These are phyloP conservation scores for Vachellia pachyceras DNA, from an alignment of 306 rosid species.

Conservation along the genomic window DNA sequence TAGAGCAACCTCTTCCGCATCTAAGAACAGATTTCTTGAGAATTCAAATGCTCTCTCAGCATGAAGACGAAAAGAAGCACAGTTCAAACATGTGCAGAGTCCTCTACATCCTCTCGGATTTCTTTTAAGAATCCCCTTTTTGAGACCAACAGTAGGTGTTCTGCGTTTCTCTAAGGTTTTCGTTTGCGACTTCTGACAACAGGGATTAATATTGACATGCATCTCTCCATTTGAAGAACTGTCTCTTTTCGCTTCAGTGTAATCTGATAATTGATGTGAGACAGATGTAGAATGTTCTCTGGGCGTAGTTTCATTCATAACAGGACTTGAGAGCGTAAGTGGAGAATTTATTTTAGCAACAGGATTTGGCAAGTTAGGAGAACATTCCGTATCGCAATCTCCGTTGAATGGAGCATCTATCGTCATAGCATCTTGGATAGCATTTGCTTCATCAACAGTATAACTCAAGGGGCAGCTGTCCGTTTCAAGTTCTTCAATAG, in stretches of 20 bases:
- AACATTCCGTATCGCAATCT: conserved; percentile 37
- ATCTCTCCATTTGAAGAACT: conserved; percentile 40
- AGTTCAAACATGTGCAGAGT: conserved; percentile 80
- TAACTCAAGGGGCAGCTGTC: conserved; percentile 25
- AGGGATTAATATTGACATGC: conserved; percentile 38
- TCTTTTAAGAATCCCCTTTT: conserved; percentile 67
- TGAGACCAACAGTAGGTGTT: conserved; percentile 19
- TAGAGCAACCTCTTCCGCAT: conserved; percentile 71
- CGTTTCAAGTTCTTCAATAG: conserved; percentile 4
- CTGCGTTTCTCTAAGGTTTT: conserved; percentile 33
- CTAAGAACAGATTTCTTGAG: conserved; percentile 78
- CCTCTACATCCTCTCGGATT: conserved; percentile 96
- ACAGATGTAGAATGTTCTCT: conserved; percentile 36
- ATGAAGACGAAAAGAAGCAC: conserved; percentile 78
- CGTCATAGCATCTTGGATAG: conserved; percentile 8
- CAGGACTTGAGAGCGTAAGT: conserved; percentile 24
- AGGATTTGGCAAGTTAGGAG: conserved; percentile 29
- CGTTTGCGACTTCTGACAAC: conserved; percentile 33
- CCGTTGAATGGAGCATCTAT: conserved; percentile 42
- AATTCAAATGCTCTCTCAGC: conserved; percentile 94
- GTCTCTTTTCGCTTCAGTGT: conserved; percentile 35
- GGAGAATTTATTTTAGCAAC: conserved; percentile 38
- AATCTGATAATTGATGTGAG: conserved; percentile 19
- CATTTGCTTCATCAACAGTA: conserved; percentile 41
- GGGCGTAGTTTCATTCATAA: conserved; percentile 27